phyloP scores from a whole-genome alignment of 2,329 filamentous ascomycete species.

The Colletotrichum tabaci region DNA sequence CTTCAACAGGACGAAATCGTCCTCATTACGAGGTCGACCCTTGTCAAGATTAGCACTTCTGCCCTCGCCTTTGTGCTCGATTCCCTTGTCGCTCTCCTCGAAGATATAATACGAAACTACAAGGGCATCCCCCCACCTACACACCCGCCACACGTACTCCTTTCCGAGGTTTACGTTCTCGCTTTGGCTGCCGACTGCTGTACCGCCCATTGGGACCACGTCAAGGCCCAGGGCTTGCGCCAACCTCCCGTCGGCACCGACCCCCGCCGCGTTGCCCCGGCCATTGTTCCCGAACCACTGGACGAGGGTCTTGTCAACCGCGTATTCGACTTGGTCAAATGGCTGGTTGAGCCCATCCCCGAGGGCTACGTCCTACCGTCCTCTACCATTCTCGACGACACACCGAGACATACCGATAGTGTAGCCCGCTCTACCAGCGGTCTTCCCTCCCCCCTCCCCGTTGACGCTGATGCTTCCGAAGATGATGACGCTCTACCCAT shows the following conservation, averaged over 20 bases:
- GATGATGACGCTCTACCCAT: slow-evolving; percentile 50
- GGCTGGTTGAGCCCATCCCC: slow-evolving; percentile 71
- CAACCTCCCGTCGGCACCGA: slow-evolving; percentile 32
- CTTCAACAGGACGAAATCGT: slow-evolving; percentile 74
- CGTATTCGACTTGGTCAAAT: slow-evolving; percentile 69
- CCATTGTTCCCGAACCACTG: slow-evolving; percentile 56
- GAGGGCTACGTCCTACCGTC: slow-evolving; percentile 71
- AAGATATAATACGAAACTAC: slow-evolving; percentile 71
- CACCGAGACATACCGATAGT: slow-evolving; percentile 50
- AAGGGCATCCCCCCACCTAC: slow-evolving; percentile 57
- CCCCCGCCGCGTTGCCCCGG: slow-evolving; percentile 42
- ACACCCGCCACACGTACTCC: slow-evolving; percentile 72
- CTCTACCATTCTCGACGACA: slow-evolving; percentile 70
- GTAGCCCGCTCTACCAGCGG: slow-evolving; percentile 15
- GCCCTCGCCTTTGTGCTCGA: slow-evolving; percentile 70
- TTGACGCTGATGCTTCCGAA: slow-evolving; percentile 50
- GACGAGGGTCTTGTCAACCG: slow-evolving; percentile 67
- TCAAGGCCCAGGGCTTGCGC: slow-evolving; percentile 49
- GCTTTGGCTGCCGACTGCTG: slow-evolving; percentile 77
- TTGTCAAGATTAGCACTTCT: slow-evolving; percentile 72
- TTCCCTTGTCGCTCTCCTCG: slow-evolving; percentile 69
- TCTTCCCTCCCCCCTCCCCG: slow-evolving; percentile 47
- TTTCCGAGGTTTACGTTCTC: slow-evolving; percentile 76
- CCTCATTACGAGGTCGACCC: slow-evolving; percentile 71
- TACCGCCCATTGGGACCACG: slow-evolving; percentile 70